Evolutionary conservation across 2,329 filamentous ascomycete species (phyloP).

Genomic region (Anthostomella pinea): DNA sequence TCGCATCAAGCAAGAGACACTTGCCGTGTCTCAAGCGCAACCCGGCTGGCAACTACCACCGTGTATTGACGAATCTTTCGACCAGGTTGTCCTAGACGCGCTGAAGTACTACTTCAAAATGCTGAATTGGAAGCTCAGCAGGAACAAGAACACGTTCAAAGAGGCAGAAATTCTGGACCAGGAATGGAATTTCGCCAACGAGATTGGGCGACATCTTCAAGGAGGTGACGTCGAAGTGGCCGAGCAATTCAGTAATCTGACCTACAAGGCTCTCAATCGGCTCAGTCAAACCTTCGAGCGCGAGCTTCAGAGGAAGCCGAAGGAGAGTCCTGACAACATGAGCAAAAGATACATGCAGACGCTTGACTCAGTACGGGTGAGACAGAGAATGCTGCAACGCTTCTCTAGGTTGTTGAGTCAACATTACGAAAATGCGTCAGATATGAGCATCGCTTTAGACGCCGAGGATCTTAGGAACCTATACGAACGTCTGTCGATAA

Average conservation of each 20-base stretch:
- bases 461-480: slow-evolving; percentile 70
- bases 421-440: slow-evolving; percentile 93
- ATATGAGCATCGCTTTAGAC: slow-evolving; percentile 79
- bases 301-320: slow-evolving; percentile 79
- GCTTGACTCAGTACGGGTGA: slow-evolving; percentile 90
- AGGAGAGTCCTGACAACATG: slow-evolving; percentile 83
- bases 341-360: slow-evolving; percentile 96
- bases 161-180: slow-evolving; percentile 96
- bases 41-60: slow-evolving; percentile 93
- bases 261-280: slow-evolving; percentile 85
- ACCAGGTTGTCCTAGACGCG: slow-evolving; percentile 85
- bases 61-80: slow-evolving; percentile 95
- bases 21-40: slow-evolving; percentile 78
- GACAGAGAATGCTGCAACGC: slow-evolving; percentile 93
- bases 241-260: slow-evolving; percentile 93
- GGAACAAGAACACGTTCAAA: slow-evolving; percentile 99
- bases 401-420: slow-evolving; percentile 89
- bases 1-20: slow-evolving; percentile 86
- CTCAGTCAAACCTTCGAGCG: slow-evolving; percentile 89
- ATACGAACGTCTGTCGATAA: slow-evolving; percentile 74
- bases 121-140: slow-evolving; percentile 94
- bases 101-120: slow-evolving; percentile 98
- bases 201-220: slow-evolving; percentile 86
- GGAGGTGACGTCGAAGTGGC: slow-evolving; percentile 95
- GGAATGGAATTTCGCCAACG: slow-evolving; percentile 96